Conservation (phyloP, 2,329 filamentous ascomycete genomes). For the Sordariomycetes sp. region DNA sequence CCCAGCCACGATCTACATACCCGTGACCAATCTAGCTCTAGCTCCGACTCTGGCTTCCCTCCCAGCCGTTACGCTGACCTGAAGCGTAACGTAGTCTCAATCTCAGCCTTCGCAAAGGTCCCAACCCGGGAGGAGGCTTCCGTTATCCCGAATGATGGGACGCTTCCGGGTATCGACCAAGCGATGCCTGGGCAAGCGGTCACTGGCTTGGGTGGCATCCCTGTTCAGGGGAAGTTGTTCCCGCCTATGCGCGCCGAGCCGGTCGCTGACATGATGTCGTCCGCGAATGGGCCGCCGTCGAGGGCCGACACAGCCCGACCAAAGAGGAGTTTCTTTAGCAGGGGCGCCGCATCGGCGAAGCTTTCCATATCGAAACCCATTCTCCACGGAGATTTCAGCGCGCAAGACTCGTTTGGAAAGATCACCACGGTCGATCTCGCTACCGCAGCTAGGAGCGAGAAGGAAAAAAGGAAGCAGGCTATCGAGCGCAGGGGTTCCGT, state of each 20-base stretch:
- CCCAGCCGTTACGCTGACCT: constrained; percentile 34
- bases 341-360: constrained; percentile 16
- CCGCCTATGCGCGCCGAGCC: constrained; percentile 19
- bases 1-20: constrained; percentile 8
- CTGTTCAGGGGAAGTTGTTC: constrained; percentile 25
- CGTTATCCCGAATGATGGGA: constrained; percentile 10
- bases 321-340: constrained; percentile 8
- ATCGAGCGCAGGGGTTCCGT: constrained; percentile 14
- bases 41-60: constrained; percentile 27
- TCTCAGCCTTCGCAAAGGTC: constrained; percentile 18
- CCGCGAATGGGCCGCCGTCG: constrained; percentile 1
- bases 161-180: constrained; percentile 22
- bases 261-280: constrained; percentile 10
- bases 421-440: constrained; percentile 35
- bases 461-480: constrained; percentile 23
- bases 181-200: constrained; percentile 20
- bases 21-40: constrained; percentile 26
- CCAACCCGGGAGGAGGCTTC: constrained; percentile 12
- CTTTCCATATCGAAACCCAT: constrained; percentile 37
- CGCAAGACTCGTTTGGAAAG: constrained; percentile 25
- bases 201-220: constrained; percentile 22
- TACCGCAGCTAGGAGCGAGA: constrained; percentile 32
- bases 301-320: constrained; percentile 8
- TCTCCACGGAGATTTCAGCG: constrained; percentile 18
- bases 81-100: constrained; percentile 24